These are phyloP conservation scores for Rhynchospora breviuscula DNA, from an alignment of 176 grass and related monocot species.

Conservation along the genomic window DNA sequence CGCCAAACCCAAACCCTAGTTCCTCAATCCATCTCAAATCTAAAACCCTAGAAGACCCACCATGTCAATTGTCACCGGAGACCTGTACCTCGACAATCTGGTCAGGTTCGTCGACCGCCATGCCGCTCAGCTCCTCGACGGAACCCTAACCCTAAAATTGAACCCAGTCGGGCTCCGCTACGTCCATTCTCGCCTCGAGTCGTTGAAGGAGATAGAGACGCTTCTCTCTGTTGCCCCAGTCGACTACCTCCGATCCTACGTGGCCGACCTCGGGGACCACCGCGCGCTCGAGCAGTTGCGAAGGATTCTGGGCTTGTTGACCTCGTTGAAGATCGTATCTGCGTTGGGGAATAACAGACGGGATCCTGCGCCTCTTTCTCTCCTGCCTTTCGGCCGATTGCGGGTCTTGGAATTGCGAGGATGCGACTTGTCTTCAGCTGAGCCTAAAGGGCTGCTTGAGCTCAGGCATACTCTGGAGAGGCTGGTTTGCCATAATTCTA, in stretches of 20 bases:
- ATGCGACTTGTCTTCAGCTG: constrained; percentile 73
- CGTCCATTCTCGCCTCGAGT: constrained; percentile 82
- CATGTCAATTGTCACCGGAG: constrained; percentile 57
- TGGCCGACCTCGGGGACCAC: constrained; percentile 92
- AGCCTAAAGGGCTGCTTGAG: constrained; percentile 65
- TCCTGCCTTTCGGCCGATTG: constrained; percentile 68
- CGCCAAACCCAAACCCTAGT: constrained; percentile 1
- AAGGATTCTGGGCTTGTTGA: constrained; percentile 72
- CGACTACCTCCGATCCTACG: constrained; percentile 95
- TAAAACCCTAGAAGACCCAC: constrained; percentile 31
- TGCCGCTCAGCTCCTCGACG: constrained; percentile 70
- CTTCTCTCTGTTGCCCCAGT: constrained; percentile 81
- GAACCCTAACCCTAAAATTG: constrained; percentile 69
- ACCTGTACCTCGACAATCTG: constrained; percentile 80
- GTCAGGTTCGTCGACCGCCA: constrained; percentile 56
- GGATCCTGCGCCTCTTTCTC: constrained; percentile 70
- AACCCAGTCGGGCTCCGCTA: constrained; percentile 92
- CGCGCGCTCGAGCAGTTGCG: constrained; percentile 85
- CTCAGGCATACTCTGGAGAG: constrained; percentile 83
- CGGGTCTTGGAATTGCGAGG: constrained; percentile 63
- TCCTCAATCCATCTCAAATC: constrained; percentile 14
- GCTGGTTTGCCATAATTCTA: constrained; percentile 77
- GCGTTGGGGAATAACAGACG: constrained; percentile 30
- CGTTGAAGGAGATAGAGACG: constrained; percentile 85
- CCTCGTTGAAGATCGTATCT: constrained; percentile 72